These are phyloP conservation scores for Myriosclerotinia duriaeana DNA, from an alignment of 2,329 filamentous ascomycete genomes.

Conservation along the genomic window DNA sequence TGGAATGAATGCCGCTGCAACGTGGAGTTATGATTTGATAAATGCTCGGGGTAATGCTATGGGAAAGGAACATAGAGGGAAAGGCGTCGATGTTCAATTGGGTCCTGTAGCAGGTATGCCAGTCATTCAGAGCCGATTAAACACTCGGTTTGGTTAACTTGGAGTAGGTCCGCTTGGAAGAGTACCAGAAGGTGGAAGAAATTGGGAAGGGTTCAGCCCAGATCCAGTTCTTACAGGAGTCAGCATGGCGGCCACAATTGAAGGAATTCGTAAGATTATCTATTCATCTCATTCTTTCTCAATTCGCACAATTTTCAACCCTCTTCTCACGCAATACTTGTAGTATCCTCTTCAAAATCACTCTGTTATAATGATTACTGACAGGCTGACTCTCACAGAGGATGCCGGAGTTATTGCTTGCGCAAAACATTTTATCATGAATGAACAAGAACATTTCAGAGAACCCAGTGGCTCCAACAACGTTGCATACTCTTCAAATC, in stretches of 20 bases:
- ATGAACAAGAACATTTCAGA: conserved; percentile 64
- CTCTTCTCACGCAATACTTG: no score
- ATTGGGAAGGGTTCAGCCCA: conserved; percentile 68
- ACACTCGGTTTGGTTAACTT: not conserved
- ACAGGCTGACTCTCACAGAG: conserved; percentile 46
- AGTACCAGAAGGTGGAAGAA: conserved; percentile 66
- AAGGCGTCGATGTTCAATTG: conserved; percentile 73
- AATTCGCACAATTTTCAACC: not conserved
- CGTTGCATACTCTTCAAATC: conserved; percentile 63
- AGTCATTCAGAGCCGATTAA: not conserved
- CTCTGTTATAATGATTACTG: not conserved
- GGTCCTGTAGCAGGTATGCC: conserved; percentile 62
- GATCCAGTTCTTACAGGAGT: conserved; percentile 76
- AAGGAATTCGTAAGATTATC: conserved; percentile 57
- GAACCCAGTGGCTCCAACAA: conserved; percentile 25
- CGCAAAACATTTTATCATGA: conserved; percentile 67
- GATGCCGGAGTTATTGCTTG: conserved; percentile 78
- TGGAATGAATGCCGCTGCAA: conserved; percentile 73
- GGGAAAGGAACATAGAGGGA: conserved; percentile 69
- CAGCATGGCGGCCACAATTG: conserved; percentile 68
- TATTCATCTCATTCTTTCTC: not conserved
- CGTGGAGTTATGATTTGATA: conserved; percentile 71
- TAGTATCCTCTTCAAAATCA: no score
- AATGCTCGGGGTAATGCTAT: conserved; percentile 66
- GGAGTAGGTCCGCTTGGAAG: conserved; percentile 55